Percentiles rank a stretch among this genome's conserved stretches.
Conservation (phyloP, 768 basidiomycete genomes). For the Suillus sp. region DNA sequence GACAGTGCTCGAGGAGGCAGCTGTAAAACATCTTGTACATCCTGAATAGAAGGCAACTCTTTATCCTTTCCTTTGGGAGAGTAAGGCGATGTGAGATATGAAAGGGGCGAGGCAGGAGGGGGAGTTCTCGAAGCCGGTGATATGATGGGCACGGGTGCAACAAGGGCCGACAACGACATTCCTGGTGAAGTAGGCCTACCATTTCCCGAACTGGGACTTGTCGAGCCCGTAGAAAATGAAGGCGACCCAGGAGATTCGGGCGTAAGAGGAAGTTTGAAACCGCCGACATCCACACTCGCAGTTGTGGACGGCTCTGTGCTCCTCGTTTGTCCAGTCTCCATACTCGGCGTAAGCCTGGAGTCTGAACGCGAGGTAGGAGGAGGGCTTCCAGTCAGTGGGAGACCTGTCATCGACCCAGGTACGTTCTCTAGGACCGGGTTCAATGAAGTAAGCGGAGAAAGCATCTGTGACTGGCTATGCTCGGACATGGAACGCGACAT, state of each 20-base stretch:
- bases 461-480: constrained; percentile 1
- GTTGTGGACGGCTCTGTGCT: constrained; percentile 22
- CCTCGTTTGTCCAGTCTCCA: constrained; percentile 24
- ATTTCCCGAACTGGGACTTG: constrained; percentile 3
- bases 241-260: constrained; percentile 27
- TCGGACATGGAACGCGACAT: constrained; percentile 7
- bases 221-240: constrained; percentile 2
- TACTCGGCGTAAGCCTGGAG: constrained; percentile 39
- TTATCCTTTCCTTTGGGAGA: constrained; percentile 31
- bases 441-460: background rate
- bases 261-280: constrained; percentile 34
- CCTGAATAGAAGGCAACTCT: constrained; percentile 36
- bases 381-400: constrained; percentile 29
- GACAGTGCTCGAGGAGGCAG: constrained; percentile 17
- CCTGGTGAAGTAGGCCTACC: constrained; percentile 3
- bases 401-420: constrained; percentile 21
- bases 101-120: constrained; percentile 26
- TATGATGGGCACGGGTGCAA: constrained; percentile 15
- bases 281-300: constrained; percentile 29
- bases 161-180: constrained; percentile 1
- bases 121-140: constrained; percentile 22
- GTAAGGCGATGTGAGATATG: constrained; percentile 40
- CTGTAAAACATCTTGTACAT: constrained; percentile 21
- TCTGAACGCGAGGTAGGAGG: constrained; percentile 39
- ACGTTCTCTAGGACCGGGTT: constrained; percentile 22